A percentile compares a stretch with the other conserved stretches of the same genome.
phyloP scores from a whole-genome alignment of 768 basidiomycete species.

The Fomitopsis serialis region DNA sequence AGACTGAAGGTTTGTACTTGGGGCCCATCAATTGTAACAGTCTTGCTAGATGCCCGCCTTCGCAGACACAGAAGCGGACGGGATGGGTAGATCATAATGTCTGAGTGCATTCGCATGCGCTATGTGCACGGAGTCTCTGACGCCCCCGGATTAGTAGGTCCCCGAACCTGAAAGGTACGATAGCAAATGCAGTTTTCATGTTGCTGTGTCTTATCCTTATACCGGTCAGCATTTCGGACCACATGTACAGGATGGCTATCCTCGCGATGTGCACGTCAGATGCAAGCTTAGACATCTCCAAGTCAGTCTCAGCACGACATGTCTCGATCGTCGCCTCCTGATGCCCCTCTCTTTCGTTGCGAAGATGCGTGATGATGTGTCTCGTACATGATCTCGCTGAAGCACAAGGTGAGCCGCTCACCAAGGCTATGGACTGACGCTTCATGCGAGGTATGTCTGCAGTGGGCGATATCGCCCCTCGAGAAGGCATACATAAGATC shows the following conservation, averaged over 20 bases:
- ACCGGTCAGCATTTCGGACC: constrained; percentile 80
- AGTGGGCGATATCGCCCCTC: constrained; percentile 94
- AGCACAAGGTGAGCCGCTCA: constrained; percentile 60
- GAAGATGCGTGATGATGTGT: constrained; percentile 82
- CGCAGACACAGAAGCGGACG: constrained; percentile 88
- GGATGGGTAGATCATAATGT: constrained; percentile 91
- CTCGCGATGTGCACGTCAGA: constrained; percentile 86
- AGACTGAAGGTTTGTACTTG: constrained; percentile 63
- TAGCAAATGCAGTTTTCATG: background rate
- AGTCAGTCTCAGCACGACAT: too few species aligned
- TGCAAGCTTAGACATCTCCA: constrained; percentile 60
- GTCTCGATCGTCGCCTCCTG: too few species aligned
- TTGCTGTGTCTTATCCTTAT: background rate
- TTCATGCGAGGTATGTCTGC: background rate
- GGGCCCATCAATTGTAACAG: background rate
- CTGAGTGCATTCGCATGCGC: constrained; percentile 15
- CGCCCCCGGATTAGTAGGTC: constrained; percentile 44
- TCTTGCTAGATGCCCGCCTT: background rate
- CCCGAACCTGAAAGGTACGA: constrained; percentile 73
- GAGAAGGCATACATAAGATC: constrained; percentile 76
- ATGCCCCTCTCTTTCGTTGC: too few species aligned
- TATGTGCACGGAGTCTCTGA: background rate
- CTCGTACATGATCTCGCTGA: constrained; percentile 95
- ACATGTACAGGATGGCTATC: constrained; percentile 97
- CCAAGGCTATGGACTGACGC: background rate